Evolutionary conservation across 1,284 basidiomycete species (phyloP), one percentile per base, ranked within the genome.

Genomic region (Athelia psychrophila): DNA sequence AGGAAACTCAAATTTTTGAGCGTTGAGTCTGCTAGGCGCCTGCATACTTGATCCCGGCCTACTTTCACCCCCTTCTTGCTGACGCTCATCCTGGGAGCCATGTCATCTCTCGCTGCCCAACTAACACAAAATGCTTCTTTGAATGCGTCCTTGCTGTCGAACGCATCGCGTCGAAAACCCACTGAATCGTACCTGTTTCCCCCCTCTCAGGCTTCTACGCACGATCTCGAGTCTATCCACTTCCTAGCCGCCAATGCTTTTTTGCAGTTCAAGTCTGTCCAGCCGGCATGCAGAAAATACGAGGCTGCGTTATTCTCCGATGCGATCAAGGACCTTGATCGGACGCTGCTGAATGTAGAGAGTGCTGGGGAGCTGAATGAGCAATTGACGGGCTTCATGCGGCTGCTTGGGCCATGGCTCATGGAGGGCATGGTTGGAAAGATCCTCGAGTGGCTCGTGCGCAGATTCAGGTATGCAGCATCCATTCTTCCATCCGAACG

Each of bases 401-500:
- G 81, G 36, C 68, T 87, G 30, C 73, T 99, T 2, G 91, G 92
- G 1, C 86, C 84, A 16, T 91, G 89, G 74, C 70, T 99, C 33
- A 78, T 94, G 67, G 88, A 95, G 51, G 78, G 84, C 51, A 89
- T 93, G 1, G 83, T 92, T 0, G 88, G 87, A 36, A 95, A 91
- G 68, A 83, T 92, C n/a, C 65, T 99, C 30, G 96, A 99, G 66
- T 99, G 96, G 96, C 81, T 99, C 22, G 92, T 99, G 3, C 77
- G 93, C 58, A 78, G 95, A 52, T 98, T 98, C 71, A 85, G 93
- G 93, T 92, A 59, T 53, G 84, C 42, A 25, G 33, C n/a, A 33
- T 40, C 6, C 24, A 12, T 23, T 47, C 25, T 50, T 10, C 24
- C 49, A 22, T 38, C 20, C 44, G 44, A 19, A 27, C 32, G 44